Conservation (phyloP, 2,329 filamentous ascomycete genomes). For the Aureobasidium sp. region DNA sequence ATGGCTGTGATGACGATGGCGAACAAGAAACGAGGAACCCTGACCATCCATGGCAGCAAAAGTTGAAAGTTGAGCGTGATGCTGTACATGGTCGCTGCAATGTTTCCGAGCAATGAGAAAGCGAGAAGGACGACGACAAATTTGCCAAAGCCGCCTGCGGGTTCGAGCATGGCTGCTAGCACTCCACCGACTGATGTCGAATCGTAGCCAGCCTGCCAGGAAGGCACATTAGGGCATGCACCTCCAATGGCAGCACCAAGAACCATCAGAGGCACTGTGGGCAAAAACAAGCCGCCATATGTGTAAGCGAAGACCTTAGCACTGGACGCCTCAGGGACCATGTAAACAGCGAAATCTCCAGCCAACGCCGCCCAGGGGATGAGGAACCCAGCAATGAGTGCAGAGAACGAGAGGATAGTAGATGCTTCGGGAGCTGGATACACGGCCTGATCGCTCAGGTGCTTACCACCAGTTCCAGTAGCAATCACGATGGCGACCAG, state of each 20-base stretch:
- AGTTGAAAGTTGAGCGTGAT: conserved; percentile 37
- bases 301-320: conserved; percentile 35
- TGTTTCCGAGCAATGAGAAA: conserved; percentile 38
- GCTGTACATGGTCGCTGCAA: conserved; percentile 40
- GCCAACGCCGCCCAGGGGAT: conserved; percentile 48
- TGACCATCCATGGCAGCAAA: conserved; percentile 29
- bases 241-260: conserved; percentile 38
- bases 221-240: conserved; percentile 25
- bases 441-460: conserved; percentile 39
- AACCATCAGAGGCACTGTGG: conserved; percentile 32
- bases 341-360: conserved; percentile 40
- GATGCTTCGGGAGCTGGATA: conserved; percentile 39
- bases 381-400: conserved; percentile 53
- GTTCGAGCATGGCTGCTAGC: conserved; percentile 34
- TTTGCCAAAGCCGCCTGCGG: conserved; percentile 37
- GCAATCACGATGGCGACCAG: conserved; percentile 36
- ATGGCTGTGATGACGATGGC: conserved; percentile 36
- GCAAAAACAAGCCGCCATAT: conserved; percentile 29
- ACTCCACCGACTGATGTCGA: conserved; percentile 32
- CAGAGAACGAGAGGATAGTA: conserved; percentile 42
- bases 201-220: conserved; percentile 33
- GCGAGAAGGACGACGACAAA: conserved; percentile 39
- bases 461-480: conserved; percentile 34
- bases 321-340: conserved; percentile 32
- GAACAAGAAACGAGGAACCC: conserved; percentile 38